phyloP scores from a whole-genome alignment of 805 yeast species.

The Yamadazyma paraphyllophila region DNA sequence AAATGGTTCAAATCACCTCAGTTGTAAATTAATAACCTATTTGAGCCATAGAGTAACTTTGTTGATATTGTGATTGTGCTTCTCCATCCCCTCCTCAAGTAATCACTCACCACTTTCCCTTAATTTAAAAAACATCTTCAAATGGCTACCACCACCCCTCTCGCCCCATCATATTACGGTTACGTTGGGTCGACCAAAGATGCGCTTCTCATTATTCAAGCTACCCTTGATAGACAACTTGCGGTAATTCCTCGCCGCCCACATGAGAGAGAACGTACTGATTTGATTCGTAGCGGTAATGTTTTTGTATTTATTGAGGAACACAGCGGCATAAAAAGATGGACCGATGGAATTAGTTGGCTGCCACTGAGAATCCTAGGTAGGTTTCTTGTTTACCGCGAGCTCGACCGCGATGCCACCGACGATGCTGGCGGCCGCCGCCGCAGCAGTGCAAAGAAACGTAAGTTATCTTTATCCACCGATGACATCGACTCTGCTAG shows the following conservation, averaged over 20 bases:
- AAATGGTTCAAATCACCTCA: constrained; percentile 1
- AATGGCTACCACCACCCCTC: constrained; percentile 4
- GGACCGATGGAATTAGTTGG: constrained; percentile 98
- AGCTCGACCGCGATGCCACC: constrained; percentile 36
- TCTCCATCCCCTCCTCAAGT: too few relatives aligned
- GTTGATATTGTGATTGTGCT: background rate
- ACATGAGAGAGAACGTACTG: constrained; percentile 68
- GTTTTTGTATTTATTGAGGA: constrained; percentile 86
- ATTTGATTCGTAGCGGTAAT: constrained; percentile 69
- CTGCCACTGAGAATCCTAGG: constrained; percentile 87
- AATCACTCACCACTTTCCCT: too few relatives aligned
- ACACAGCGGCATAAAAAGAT: constrained; percentile 77
- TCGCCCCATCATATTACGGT: constrained; percentile 63
- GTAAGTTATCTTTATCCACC: constrained; percentile 8
- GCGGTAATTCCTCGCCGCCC: constrained; percentile 74
- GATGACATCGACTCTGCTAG: constrained; percentile 37
- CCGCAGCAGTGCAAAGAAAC: constrained; percentile 40
- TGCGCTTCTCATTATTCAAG: constrained; percentile 78
- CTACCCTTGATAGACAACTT: constrained; percentile 61
- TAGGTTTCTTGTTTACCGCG: constrained; percentile 79
- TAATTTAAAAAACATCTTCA: background rate
- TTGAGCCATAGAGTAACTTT: background rate
- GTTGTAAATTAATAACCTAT: background rate
- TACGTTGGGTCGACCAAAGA: constrained; percentile 81
- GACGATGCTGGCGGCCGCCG: constrained; percentile 31